These are phyloP conservation scores for Drechslerella stenobrocha DNA, from an alignment of 2,329 filamentous ascomycete genomes.

Conservation along the genomic window DNA sequence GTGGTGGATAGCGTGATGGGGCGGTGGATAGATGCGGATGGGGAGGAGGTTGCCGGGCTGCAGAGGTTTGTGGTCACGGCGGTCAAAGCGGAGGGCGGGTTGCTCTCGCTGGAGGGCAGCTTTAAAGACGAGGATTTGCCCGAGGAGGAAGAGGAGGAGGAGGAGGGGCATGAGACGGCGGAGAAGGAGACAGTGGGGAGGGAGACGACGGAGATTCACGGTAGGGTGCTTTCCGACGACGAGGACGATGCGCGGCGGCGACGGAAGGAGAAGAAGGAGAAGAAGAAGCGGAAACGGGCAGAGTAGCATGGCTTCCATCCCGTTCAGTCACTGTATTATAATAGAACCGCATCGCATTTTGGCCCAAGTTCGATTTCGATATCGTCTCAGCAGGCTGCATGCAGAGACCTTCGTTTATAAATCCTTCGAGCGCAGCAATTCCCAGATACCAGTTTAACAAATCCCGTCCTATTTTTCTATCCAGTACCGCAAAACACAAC, in stretches of 20 bases:
- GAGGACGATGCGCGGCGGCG: constrained; percentile 28
- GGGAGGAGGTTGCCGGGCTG: constrained; percentile 70
- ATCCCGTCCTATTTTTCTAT: not conserved
- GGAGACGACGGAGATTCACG: constrained; percentile 30
- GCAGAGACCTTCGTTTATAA: not conserved
- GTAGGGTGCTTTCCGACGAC: constrained; percentile 19
- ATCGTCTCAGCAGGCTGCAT: not conserved
- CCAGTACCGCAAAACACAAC: too few species aligned
- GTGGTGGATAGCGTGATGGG: constrained; percentile 61
- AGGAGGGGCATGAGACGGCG: not conserved
- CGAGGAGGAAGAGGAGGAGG: constrained; percentile 33
- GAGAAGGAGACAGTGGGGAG: not conserved
- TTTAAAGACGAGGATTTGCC: constrained; percentile 65
- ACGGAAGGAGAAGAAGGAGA: constrained; percentile 49
- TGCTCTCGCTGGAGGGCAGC: constrained; percentile 85
- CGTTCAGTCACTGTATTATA: not conserved
- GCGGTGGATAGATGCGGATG: constrained; percentile 74
- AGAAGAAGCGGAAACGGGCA: constrained; percentile 50
- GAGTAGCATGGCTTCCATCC: constrained; percentile 30
- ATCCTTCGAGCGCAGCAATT: not conserved
- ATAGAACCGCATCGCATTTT: not conserved
- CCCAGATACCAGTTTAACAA: not conserved
- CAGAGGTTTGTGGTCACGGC: constrained; percentile 84
- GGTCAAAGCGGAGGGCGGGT: constrained; percentile 73
- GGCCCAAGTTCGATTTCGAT: constrained; percentile 8